Evolutionary conservation across 2,329 filamentous ascomycete species (phyloP).

Genomic region (Aspergillus tubingensis): DNA sequence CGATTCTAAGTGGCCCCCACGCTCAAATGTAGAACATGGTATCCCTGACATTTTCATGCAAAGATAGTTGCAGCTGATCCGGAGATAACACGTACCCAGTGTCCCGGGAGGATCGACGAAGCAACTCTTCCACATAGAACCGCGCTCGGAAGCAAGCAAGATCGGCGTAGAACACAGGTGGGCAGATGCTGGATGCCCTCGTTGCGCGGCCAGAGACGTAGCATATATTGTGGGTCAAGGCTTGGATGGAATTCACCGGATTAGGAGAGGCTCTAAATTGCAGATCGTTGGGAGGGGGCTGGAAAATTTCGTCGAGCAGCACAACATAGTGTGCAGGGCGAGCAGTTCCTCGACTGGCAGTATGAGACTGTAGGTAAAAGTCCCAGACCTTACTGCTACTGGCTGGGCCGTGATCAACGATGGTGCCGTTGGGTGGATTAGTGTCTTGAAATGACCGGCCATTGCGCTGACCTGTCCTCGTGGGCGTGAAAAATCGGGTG

Average conservation of each 20-base stretch:
- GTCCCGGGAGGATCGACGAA: not conserved
- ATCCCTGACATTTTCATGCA: constrained; percentile 2
- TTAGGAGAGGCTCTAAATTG: not conserved
- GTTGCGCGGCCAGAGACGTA: constrained; percentile 83
- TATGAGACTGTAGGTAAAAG: constrained; percentile 79
- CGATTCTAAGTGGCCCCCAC: no score
- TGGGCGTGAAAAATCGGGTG: constrained; percentile 74
- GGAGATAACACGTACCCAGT: not conserved
- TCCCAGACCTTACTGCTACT: constrained; percentile 74
- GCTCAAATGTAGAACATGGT: constrained; percentile 13
- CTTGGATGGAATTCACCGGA: constrained; percentile 53
- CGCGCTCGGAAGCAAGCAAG: constrained; percentile 77
- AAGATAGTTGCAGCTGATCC: not conserved
- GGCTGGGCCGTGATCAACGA: constrained; percentile 74
- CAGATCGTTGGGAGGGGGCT: not conserved
- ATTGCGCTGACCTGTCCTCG: constrained; percentile 49
- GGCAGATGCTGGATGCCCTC: constrained; percentile 84
- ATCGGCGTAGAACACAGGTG: constrained; percentile 89
- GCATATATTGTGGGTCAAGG: constrained; percentile 75
- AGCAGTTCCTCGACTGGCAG: constrained; percentile 76
- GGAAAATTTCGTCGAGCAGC: constrained; percentile 66
- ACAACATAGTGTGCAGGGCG: constrained; percentile 80
- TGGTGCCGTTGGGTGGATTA: constrained; percentile 71
- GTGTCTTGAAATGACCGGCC: constrained; percentile 43
- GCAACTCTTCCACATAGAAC: constrained; percentile 51